Conservation (phyloP, 139 green algal species). For the Helicosporidium sp. region DNA sequence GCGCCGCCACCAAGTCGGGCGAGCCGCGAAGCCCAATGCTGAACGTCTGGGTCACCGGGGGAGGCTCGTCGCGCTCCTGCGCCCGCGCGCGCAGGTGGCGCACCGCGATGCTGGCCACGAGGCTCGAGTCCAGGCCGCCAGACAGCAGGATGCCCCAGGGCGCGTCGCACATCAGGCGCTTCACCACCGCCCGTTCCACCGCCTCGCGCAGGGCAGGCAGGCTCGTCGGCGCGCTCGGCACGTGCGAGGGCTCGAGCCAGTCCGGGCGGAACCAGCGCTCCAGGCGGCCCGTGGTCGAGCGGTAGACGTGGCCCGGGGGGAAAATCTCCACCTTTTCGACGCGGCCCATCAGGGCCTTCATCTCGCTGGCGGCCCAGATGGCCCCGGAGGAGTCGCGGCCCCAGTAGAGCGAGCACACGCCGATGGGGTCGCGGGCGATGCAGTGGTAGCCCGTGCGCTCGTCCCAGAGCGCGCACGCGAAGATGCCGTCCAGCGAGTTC, state of each 20-base stretch:
- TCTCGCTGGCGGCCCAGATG: slow-evolving; percentile 82
- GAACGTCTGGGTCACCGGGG: slow-evolving; percentile 63
- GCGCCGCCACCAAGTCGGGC: slow-evolving; percentile 76
- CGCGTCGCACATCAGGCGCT: slow-evolving; percentile 91
- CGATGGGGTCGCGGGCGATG: slow-evolving; percentile 74
- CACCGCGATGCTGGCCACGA: slow-evolving; percentile 68
- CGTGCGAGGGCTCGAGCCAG: slow-evolving; percentile 32
- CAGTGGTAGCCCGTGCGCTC: slow-evolving; percentile 41
- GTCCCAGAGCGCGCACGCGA: slow-evolving; percentile 62
- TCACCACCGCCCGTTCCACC: slow-evolving; percentile 64
- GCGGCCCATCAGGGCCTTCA: slow-evolving; percentile 80
- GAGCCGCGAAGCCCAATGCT: slow-evolving; percentile 70
- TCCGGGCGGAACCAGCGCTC: slow-evolving; percentile 66
- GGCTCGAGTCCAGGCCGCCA: slow-evolving; percentile 78
- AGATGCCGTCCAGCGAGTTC: slow-evolving; percentile 83
- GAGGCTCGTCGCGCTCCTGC: background rate
- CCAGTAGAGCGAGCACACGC: slow-evolving; percentile 87
- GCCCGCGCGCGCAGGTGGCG: slow-evolving; percentile 15
- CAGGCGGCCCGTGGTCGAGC: slow-evolving; percentile 48
- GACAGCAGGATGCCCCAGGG: slow-evolving; percentile 85
- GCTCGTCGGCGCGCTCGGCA: slow-evolving; percentile 23
- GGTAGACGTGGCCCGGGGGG: slow-evolving; percentile 64
- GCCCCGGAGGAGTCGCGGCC: slow-evolving; percentile 54
- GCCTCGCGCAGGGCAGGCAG: slow-evolving; percentile 27
- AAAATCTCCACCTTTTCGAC: slow-evolving; percentile 45